Percentiles rank a stretch among this genome's conserved stretches.
Conservation (phyloP, 768 basidiomycete genomes). For the Podaxis mareebaensis region DNA sequence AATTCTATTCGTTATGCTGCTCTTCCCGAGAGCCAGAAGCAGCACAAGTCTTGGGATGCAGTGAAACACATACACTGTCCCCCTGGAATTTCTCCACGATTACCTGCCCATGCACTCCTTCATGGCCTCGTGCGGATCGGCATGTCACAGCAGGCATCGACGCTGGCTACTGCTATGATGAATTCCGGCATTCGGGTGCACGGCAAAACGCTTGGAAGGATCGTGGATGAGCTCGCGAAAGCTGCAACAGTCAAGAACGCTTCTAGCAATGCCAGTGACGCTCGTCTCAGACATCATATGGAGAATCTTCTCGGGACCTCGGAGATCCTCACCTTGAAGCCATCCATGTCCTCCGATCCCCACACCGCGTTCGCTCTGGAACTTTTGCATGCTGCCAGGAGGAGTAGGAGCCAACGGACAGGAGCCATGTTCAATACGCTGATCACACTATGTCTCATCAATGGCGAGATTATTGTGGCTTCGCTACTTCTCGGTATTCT, state of each 20-base stretch:
- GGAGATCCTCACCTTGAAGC: slow-evolving; percentile 30
- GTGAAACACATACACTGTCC: slow-evolving; percentile 37
- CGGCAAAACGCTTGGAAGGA: slow-evolving; percentile 46
- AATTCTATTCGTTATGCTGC: slow-evolving; percentile 54
- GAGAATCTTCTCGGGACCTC: slow-evolving; percentile 11
- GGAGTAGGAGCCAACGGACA: slow-evolving; percentile 54
- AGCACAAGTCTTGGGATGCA: slow-evolving; percentile 12
- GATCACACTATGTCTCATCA: slow-evolving; percentile 65
- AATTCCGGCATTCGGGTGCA: slow-evolving; percentile 50
- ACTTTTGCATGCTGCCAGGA: slow-evolving; percentile 54
- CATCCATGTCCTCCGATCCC: slow-evolving; percentile 36
- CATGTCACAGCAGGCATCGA: slow-evolving; percentile 45
- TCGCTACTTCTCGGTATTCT: slow-evolving; percentile 67
- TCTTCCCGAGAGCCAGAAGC: slow-evolving; percentile 20
- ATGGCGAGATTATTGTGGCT: slow-evolving; percentile 79
- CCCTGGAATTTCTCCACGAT: slow-evolving; percentile 52
- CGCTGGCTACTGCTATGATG: slow-evolving; percentile 54
- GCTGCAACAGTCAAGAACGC: slow-evolving; percentile 14
- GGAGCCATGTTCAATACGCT: slow-evolving; percentile 61
- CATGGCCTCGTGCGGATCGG: slow-evolving; percentile 63
- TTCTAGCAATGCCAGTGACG: slow-evolving; percentile 20
- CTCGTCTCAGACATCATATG: slow-evolving; percentile 21
- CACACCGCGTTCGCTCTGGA: slow-evolving; percentile 51
- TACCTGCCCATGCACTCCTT: slow-evolving; percentile 63
- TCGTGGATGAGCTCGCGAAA: slow-evolving; percentile 34